phyloP scores from a whole-genome alignment of 2,329 filamentous ascomycete species.

The Xylariaceae sp. region DNA sequence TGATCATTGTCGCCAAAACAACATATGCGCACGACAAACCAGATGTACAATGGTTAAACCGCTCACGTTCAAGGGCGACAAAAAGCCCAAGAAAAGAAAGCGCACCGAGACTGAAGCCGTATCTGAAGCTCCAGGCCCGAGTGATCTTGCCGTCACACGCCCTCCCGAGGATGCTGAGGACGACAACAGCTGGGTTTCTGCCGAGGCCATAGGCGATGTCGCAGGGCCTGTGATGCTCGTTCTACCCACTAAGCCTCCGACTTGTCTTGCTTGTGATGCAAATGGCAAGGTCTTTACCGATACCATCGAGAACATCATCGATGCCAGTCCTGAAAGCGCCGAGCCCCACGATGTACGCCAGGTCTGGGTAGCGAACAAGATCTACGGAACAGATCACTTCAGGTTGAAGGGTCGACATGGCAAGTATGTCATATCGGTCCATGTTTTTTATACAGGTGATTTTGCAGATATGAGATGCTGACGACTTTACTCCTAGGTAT shows the following conservation, averaged over 20 bases:
- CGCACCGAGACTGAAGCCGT: slow-evolving; percentile 45
- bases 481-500: slow-evolving; percentile 50
- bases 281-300: slow-evolving; percentile 81
- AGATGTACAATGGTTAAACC: slow-evolving; percentile 68
- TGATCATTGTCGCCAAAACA: background rate
- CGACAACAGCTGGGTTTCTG: slow-evolving; percentile 89
- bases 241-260: slow-evolving; percentile 66
- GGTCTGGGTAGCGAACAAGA: slow-evolving; percentile 85
- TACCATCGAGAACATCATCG: slow-evolving; percentile 79
- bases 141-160: slow-evolving; percentile 31
- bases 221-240: slow-evolving; percentile 78
- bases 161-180: slow-evolving; percentile 41
- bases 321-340: slow-evolving; percentile 73
- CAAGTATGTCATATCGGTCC: slow-evolving; percentile 47
- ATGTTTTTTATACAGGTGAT: background rate
- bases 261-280: slow-evolving; percentile 78
- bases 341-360: slow-evolving; percentile 95
- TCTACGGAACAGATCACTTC: slow-evolving; percentile 74
- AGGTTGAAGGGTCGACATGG: slow-evolving; percentile 90
- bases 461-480: slow-evolving; percentile 1
- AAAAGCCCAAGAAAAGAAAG: slow-evolving; percentile 90
- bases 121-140: slow-evolving; percentile 29
- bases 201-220: slow-evolving; percentile 68
- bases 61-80: slow-evolving; percentile 94
- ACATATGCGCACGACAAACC: background rate